phyloP scores from a whole-genome alignment of 192 early-diverging fungal species.

The Helicostylum pulchrum region DNA sequence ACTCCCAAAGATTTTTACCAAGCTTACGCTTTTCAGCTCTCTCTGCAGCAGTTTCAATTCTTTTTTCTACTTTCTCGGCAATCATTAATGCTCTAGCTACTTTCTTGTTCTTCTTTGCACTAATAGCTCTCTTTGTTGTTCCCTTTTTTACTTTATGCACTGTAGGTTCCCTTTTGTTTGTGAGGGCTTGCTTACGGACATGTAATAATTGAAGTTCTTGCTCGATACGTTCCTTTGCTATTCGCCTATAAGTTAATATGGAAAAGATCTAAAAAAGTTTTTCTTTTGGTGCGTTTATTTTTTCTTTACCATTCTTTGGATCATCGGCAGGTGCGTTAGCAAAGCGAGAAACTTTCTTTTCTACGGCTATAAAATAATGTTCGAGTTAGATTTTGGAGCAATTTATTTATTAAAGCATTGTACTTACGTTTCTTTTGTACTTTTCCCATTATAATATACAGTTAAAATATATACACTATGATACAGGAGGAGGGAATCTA shows the following conservation, averaged over 20 bases:
- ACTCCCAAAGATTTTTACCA: constrained; percentile 23
- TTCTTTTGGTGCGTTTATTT: background rate
- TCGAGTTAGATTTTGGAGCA: background rate
- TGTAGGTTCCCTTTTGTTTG: background rate
- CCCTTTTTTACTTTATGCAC: constrained; percentile 17
- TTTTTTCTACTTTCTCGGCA: constrained; percentile 27
- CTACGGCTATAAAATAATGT: background rate
- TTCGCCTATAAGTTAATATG: background rate
- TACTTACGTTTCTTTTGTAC: constrained; percentile 5
- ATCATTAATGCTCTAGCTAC: constrained; percentile 21
- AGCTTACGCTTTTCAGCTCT: constrained; percentile 24
- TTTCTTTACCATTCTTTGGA: constrained; percentile 5
- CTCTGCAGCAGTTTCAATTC: background rate
- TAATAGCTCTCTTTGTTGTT: constrained; percentile 12
- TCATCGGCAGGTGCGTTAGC: background rate
- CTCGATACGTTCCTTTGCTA: constrained; percentile 29
- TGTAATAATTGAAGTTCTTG: constrained; percentile 20
- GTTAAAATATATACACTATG: background rate
- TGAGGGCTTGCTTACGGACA: constrained; percentile 7
- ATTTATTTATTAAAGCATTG: background rate
- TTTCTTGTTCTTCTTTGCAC: constrained; percentile 26
- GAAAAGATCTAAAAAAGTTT: background rate
- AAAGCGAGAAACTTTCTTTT: background rate
- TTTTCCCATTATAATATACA: constrained; percentile 12
- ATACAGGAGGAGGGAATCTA: too few relatives aligned